Evolutionary conservation across 257 asterid species (phyloP), one percentile per base, ranked within the genome.

Genomic region (Perilla frutescens): DNA sequence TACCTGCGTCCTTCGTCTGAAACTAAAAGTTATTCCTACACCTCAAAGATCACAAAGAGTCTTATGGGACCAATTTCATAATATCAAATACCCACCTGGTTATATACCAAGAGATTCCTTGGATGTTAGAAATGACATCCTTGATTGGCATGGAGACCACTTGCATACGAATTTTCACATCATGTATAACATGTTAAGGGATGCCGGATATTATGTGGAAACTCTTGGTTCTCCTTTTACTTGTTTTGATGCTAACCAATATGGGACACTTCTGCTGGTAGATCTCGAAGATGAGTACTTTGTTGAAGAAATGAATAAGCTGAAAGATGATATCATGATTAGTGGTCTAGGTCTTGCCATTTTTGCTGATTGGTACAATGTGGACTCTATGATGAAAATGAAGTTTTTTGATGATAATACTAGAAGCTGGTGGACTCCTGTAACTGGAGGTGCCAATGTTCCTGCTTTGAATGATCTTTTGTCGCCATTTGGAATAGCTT

Each of bases 121-220:
- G 86, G 98, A 95, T 77, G 98, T 95, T 71, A 85, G 96, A 81
- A 95, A 84, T 55, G 99, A 95, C 85, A 92, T 95, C 79, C 98
- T 95, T 47, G 99, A 95, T 74, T 95, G 98, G 99, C 98, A 95
- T 79, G 99, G 98, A 15, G 99, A 95, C 81, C 98, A 95, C 85
- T 86, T 95, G 72, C 99, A 95, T 66, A 95, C 99, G 32, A 95
- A 95, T 77, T 95, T 87, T 79, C 99, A 95, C 79, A 90, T 92
- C 72, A 95, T 95, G 99, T 95, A 80, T 77, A 93, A 95, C 86
- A 95, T 89, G 82, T 75, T 95, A 76, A 87, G 98, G 82, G 98
- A 95, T 79, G 90, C 96, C 3, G 99, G 98, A 68, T 95, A 90
- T 83, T 92, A 88, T 74, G 89, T 95, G 65, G 99, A 95, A 82